Evolutionary conservation across 176 grass and related monocot genomes (phyloP), one percentile per base, ranked within the genome.

Genomic region (Bromus sterilis): DNA sequence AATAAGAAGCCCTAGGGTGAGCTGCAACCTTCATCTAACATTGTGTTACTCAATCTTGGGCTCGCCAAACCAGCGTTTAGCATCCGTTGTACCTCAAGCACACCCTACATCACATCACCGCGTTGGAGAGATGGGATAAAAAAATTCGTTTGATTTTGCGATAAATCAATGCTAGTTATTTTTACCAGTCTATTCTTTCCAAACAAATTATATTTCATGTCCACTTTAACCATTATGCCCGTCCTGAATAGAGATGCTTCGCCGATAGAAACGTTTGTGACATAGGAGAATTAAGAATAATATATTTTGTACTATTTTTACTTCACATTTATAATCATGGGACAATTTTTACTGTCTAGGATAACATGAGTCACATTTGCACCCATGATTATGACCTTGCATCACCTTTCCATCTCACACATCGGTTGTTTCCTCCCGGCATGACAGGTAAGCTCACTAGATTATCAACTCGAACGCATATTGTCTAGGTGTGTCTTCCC

Each of bases 241-340:
- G 23, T 12, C 26, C 12, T 5, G 36, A 76, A 36, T 81, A 81
- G 29, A 87, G 78, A 87, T 81, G 48, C 71, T 43, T 48, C 39
- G 32, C 14, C 5, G 28, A 60, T 60, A 6, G 12, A 13, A 61
- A 61, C 16, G 58, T 5, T 1, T 2, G 0, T 61, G 13, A 2
- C 28, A 49, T 20, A 49, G 1, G 16, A 49, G 5, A 20, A 49
- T 20, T 20, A 18, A 7, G 46, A 20, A 62, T 14, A 32, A 18
- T 16, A 0, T 31, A 14, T 18, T 62, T 8, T 31, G 14, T 62
- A 14, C 59, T 14, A 62, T 31, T 18, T 31, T 31, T 62, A 15
- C 28, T 62, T 31, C 28, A 31, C 14, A 16, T 30, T 13, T 30
- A 29, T 29, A 5, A 60, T 60, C 25, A 60, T 13, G 25, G 56